Base-by-base conservation (phyloP, 768 basidiomycete genomes). In the Chalciporus piperatus region DNA sequence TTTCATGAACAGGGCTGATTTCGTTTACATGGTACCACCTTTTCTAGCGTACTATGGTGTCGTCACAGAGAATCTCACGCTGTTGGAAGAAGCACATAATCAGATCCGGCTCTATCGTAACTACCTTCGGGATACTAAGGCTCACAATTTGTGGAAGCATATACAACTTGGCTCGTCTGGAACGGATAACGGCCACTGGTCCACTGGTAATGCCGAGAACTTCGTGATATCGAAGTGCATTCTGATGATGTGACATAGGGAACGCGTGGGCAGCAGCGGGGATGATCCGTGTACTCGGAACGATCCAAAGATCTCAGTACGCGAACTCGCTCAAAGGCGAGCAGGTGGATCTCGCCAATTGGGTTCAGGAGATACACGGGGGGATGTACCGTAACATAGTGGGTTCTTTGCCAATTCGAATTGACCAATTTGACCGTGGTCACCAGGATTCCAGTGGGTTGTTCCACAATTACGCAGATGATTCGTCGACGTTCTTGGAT, bases 211-310 rank as follows among this genome's bases (percentile, higher is more conserved):
- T 13, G 1, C 10, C 47, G 10, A 1, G 27, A 27, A 7, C 13
- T 11, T 16, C 12, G n/a, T 43, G 12, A 8, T 28, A 32, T 33
- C 3, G 5, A 6, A 11, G 6, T 37, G 2, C 19, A 16, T 30
- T 4, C 30, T 54, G 9, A 62, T 20, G 38, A 4, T 16, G 42
- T 7, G 6, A 10, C 11, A 20, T 44, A 87, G 92, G 92, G 0
- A 93, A 94, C 50, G 92, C 74, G 3, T 96, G 93, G 93, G 93
- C 88, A 0, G 89, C 90, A 0, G 87, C 83, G 16, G 92, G 93
- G 1, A 92, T 92, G 79, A 72, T 90, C 10, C 84, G 92, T 6
- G 92, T 94, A 3, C 73, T 88, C 1, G 83, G 80, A 2, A 92
- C 89, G 1, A 84, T 92, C 51, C 73, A 79, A 56, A 70, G 79